These are phyloP conservation scores for Picea abies DNA, from an alignment of 83 land plant genomes.

Conservation along the genomic window DNA sequence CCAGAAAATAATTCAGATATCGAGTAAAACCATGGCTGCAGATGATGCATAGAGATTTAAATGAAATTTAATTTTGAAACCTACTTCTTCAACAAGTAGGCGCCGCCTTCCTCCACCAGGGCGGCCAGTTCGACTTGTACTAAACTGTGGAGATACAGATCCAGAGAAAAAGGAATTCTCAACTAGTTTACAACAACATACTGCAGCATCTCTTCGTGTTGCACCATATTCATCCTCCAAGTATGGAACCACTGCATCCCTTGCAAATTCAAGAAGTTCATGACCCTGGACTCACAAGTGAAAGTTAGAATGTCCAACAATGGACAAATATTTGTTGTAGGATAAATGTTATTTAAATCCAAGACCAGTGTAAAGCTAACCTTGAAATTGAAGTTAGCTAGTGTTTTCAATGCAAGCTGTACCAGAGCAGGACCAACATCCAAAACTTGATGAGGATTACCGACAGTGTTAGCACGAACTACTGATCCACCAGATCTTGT, in stretches of 20 bases:
- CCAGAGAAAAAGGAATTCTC: constrained; percentile 71
- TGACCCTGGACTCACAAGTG: constrained; percentile 68
- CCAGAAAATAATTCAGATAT: neutral
- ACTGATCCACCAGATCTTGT: constrained; percentile 40
- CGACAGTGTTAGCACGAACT: constrained; percentile 37
- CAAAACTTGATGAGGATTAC: constrained; percentile 37
- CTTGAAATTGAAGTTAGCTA: constrained; percentile 90
- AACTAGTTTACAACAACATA: constrained; percentile 91
- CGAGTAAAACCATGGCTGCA: neutral
- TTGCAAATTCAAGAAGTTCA: constrained; percentile 94
- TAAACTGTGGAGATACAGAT: constrained; percentile 34
- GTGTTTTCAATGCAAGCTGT: constrained; percentile 88
- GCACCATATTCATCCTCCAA: constrained; percentile 95
- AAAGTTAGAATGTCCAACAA: neutral
- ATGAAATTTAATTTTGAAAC: neutral
- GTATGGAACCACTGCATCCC: constrained; percentile 82
- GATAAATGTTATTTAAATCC: neutral
- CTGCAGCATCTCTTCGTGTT: constrained; percentile 91
- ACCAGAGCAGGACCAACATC: constrained; percentile 71
- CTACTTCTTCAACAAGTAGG: constrained; percentile 90
- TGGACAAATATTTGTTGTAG: neutral
- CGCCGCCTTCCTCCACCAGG: constrained; percentile 72
- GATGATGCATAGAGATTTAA: neutral
- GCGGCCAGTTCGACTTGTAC: constrained; percentile 43
- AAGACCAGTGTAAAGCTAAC: constrained; percentile 36